Base-by-base conservation (phyloP, 768 basidiomycete genomes). In the Phanerochaete carnosa region DNA sequence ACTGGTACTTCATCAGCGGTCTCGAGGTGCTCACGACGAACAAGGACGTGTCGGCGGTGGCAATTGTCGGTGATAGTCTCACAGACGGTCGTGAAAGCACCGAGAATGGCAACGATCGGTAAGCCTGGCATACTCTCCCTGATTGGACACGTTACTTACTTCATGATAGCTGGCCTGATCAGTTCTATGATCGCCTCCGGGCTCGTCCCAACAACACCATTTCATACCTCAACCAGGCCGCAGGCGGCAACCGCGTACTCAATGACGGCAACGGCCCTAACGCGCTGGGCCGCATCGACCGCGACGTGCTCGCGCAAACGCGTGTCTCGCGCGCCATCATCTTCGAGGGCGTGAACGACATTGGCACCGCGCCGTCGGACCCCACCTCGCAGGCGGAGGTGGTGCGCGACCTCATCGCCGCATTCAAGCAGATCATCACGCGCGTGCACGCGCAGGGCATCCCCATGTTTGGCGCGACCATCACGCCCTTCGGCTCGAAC, bases 341-440 rank as follows among this genome's bases (percentile, higher is more conserved):
- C 65, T 82, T 81, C 68, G 80, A 80, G 65, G 82, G 82, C 54
- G 79, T 81, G 26, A 83, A 82, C 75, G 82, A 82, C 73, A 80
- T 82, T 55, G 81, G 81, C 3, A 72, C 71, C 5, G 78, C 76
- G 4, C 63, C 62, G 8, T 65, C 78, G 30, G 73, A 71, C n/a
- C 51, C 66, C 0, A 71, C 64, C 9, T 71, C 70, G 15, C 79
- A 82, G 70, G 60, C 69, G 45, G 68, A 63, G 25, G 70, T 80
- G 54, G 77, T 73, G 19, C 72, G 77, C 68, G 70, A 69, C 13
- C 63, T 82, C 64, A 80, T 82, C 66, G 68, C 66, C 46, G 79
- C 81, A 2, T 79, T 69, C 70, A 71, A 76, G 66, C 82, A 83
- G 67, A 79, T 82, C 55, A 70, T 74, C 58, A 66, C 72, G 7